Percentiles rank a stretch among this genome's conserved stretches.
Conservation (phyloP, 805 yeast species). For the Pichia heedii region DNA sequence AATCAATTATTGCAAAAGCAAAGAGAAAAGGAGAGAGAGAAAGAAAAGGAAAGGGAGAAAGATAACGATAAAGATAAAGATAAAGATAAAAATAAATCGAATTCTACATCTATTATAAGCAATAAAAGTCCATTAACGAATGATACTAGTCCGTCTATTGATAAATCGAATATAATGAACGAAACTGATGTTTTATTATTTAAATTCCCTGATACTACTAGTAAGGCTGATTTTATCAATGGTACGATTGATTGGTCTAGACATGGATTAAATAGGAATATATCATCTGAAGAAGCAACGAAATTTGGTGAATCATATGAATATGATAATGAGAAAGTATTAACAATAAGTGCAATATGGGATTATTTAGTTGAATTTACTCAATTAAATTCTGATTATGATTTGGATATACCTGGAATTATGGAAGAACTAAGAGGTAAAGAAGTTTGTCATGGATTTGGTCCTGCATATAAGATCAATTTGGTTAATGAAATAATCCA, state of each 20-base stretch:
- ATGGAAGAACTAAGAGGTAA: slow-evolving; percentile 54
- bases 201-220: slow-evolving; percentile 20
- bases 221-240: slow-evolving; percentile 17
- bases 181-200: slow-evolving; percentile 4
- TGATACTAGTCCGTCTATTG: neutral
- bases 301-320: slow-evolving; percentile 14
- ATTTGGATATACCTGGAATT: slow-evolving; percentile 48
- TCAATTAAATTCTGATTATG: slow-evolving; percentile 37
- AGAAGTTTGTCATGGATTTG: slow-evolving; percentile 73
- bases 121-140: neutral
- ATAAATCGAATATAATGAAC: neutral
- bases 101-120: neutral
- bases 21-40: too few relatives aligned
- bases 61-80: too few relatives aligned
- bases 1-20: slow-evolving; percentile 40
- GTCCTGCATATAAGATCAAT: slow-evolving; percentile 52
- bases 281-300: slow-evolving; percentile 7
- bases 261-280: slow-evolving; percentile 6
- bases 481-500: slow-evolving; percentile 33
- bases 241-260: slow-evolving; percentile 14
- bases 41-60: too few relatives aligned
- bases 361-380: slow-evolving; percentile 52
- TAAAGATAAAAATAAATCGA: too few relatives aligned
- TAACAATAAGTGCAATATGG: slow-evolving; percentile 79
- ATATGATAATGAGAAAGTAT: slow-evolving; percentile 33